A percentile compares a stretch with the other conserved stretches of the same genome.
Evolutionary conservation across 2,329 filamentous ascomycete genomes (phyloP).

Genomic region (Cladosporium cucumerinum): DNA sequence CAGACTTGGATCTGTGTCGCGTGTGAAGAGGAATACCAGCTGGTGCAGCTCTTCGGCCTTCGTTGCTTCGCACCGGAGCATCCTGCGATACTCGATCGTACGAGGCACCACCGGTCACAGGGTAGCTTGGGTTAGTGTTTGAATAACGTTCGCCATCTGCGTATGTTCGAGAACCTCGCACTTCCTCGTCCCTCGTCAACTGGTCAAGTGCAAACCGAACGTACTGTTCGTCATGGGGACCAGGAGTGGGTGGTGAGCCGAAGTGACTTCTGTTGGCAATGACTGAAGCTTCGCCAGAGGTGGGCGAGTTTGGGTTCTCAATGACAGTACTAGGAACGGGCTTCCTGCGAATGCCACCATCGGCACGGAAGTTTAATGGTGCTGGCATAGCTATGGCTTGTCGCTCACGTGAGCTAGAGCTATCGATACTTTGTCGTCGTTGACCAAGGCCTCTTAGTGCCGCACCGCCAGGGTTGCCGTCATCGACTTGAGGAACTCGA

Average conservation of each 20-base stretch:
- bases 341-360: conserved; percentile 32
- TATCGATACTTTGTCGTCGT: conserved; percentile 17
- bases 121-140: conserved; percentile 1
- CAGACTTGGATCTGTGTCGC: conserved; percentile 10
- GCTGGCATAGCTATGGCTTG: conserved; percentile 12
- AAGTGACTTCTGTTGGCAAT: conserved; percentile 16
- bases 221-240: conserved; percentile 79
- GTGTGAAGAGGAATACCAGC: not conserved
- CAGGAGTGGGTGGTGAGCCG: conserved; percentile 58
- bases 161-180: conserved; percentile 41
- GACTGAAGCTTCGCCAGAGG: not conserved
- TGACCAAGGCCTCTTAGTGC: conserved; percentile 16
- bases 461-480: conserved; percentile 2
- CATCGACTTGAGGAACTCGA: conserved; percentile 9
- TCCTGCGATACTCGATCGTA: not conserved
- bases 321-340: conserved; percentile 36
- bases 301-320: conserved; percentile 20
- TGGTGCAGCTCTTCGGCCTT: not conserved
- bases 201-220: conserved; percentile 88
- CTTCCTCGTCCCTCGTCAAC: conserved; percentile 70
- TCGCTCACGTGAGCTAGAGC: conserved; percentile 11
- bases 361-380: conserved; percentile 15
- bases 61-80: conserved; percentile 2
- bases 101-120: not conserved
- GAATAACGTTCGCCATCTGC: not conserved